These are phyloP conservation scores for Rosa persica DNA, from an alignment of 306 rosid genomes.

Conservation along the genomic window DNA sequence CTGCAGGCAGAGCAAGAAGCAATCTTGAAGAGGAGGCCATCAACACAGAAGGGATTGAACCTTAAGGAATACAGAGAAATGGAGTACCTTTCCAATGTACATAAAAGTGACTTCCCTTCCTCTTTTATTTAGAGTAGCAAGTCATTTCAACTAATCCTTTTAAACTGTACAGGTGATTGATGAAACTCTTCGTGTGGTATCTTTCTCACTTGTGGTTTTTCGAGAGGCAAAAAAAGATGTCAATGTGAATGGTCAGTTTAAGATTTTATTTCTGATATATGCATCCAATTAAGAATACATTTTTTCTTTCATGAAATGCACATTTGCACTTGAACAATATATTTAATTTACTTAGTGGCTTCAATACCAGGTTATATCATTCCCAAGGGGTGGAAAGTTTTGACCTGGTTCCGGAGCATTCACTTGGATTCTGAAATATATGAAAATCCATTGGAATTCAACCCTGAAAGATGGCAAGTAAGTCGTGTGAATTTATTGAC, in stretches of 20 bases:
- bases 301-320: not conserved
- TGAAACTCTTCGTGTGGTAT: conserved; percentile 74
- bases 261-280: not conserved
- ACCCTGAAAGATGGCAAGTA: conserved; percentile 89
- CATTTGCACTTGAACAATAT: not conserved
- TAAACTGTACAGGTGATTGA: conserved; percentile 59
- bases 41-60: conserved; percentile 56
- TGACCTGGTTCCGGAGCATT: conserved; percentile 82
- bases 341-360: conserved; percentile 6
- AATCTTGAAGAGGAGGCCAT: conserved; percentile 59
- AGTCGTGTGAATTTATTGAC: conserved; percentile 9
- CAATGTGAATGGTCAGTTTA: conserved; percentile 52
- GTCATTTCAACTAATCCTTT: not conserved
- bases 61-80: conserved; percentile 74
- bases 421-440: conserved; percentile 78
- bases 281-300: not conserved
- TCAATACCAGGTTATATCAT: conserved; percentile 58
- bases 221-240: conserved; percentile 81
- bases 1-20: conserved; percentile 76
- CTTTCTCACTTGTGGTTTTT: conserved; percentile 77
- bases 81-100: conserved; percentile 75
- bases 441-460: conserved; percentile 70
- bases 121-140: not conserved
- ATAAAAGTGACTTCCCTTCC: not conserved
- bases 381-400: conserved; percentile 89